A percentile compares a stretch with the other conserved stretches of the same genome.
phyloP scores from a whole-genome alignment of 176 grass and related monocot species.

The sorghum (Sorghum bicolor) region Sorghum_bicolor_NCBIv3 NC_012873.2:58144501-58145000 shows the following conservation, averaged over 20 bases:
- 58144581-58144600: neutral
- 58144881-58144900: conserved; percentile 13
- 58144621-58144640: neutral
- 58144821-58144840: neutral
- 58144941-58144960: neutral
- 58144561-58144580: too few relatives aligned
- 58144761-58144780: neutral
- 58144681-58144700: neutral
- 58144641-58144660: neutral
- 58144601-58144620: neutral
- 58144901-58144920: neutral
- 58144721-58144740: neutral
- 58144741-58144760: neutral
- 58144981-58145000: neutral
- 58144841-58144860: neutral
- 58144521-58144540: neutral
- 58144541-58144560: neutral
- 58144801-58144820: neutral
- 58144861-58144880: conserved; percentile 20
- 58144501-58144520: neutral
- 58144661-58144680: neutral
- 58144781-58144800: neutral
- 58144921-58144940: conserved; percentile 11
- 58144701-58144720: too few relatives aligned
- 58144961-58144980: neutral